Evolutionary conservation across 306 rosid species (phyloP), one percentile per base, ranked within the genome.

Genomic region (Gillenia trifoliata): DNA sequence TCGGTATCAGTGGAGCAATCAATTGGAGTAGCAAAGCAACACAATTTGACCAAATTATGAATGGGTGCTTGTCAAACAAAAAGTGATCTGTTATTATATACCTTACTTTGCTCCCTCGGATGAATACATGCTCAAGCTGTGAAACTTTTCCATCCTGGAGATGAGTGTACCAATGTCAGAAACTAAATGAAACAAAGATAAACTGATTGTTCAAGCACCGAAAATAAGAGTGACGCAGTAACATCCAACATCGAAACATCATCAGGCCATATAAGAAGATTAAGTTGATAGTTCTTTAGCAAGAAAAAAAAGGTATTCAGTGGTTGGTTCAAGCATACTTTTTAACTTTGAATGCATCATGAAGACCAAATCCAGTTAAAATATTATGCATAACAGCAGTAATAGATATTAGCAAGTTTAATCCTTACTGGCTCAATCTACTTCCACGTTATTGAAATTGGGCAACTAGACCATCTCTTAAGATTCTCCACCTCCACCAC

Each of bases 101-200:
- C 97, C 97, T 92, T 88, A 94, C 99, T 94, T 94, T 94, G 84
- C 99, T 94, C 79, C 99, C 99, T 77, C 99, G 88, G 52, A 94
- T 94, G 62, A 94, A 94, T 5, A 94, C 97, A 73, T 94, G 99
- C 83, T 94, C 99, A 77, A 94, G 97, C 83, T 88, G 99, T 26
- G 97, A 90, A 62, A 92, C 93, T 79, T 88, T 92, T 33, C 97
- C 97, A 34, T 92, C 99, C 99, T 94, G 87, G 19, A 47, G 71
- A 70, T n/a, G 30, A 75, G 22, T 63, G 41, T 55, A 54, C 55
- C 63, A 60, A 57, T 31, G 75, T 76, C 62, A 86, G 20, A 68
- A 74, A 70, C 55, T 22, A 56, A 55, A 61, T 36, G 64, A 33
- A 62, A 52, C 47, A 34, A 33, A n/a, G 41, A 71, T 43, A 8